Evolutionary conservation across 2,329 filamentous ascomycete species (phyloP), one percentile per base, ranked within the genome.

Genomic region (Arthrinium puccinioides): DNA sequence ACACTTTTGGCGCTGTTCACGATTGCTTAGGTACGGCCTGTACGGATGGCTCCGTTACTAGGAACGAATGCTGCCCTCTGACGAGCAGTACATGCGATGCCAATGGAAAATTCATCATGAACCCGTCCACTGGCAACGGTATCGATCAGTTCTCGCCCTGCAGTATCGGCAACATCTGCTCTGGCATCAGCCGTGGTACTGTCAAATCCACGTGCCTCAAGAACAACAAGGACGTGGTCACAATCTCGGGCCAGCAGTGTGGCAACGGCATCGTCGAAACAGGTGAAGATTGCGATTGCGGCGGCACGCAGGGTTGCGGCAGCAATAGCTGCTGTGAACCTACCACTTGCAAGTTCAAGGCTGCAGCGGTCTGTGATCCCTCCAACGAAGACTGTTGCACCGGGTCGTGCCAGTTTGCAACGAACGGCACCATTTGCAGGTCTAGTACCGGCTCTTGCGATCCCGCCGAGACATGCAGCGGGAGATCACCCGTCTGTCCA

Each of bases 191-290:
- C 36, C 76, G 82, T 41, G 83, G 84, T 52, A 84, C 80, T 44
- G 82, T 94, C 57, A 83, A 85, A 44, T 79, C 79, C 1, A 63
- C 56, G 19, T 98, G 92, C 59, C 67, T 98, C 29, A 82, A 79
- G n/a, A 81, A 86, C 59, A 98, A 98, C 67, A 79, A 76, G 49
- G 81, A 85, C 46, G 79, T 98, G 32, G 74, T 76, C 21, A 92
- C 84, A 20, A 86, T 94, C 49, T 83, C 80, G 0, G 86, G 84
- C 38, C 83, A 82, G 49, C 82, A 89, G 55, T 98, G 92, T 61
- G 92, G 92, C 40, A 98, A 98, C 61, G 92, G 92, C 37, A 97
- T 98, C 47, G 92, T 98, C 35, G 92, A 97, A 63, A 69, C 75
- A 14, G 92, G 87, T 45, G 92, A 98, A 62, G 84, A 98, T 37